Conservation (phyloP, 768 basidiomycete genomes). For the Pulveroboletus sp. region DNA sequence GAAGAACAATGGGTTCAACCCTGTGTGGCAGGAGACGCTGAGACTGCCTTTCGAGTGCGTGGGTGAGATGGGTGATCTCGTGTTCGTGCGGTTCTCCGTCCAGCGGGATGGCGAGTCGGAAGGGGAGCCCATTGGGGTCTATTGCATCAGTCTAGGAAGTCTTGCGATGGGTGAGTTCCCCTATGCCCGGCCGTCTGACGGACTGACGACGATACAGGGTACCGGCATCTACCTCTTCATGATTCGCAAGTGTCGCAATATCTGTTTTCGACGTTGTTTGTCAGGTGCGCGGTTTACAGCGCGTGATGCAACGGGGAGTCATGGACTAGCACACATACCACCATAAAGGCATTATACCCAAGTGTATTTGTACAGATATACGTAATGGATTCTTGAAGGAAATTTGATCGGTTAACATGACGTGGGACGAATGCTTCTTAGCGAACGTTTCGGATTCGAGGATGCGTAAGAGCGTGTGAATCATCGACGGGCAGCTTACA, state of each 20-base stretch:
- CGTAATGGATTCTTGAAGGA: no score
- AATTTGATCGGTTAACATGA: no score
- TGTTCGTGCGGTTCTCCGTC: conserved; percentile 80
- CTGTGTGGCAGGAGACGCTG: conserved; percentile 72
- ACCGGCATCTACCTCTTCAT: conserved; percentile 84
- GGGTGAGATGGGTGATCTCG: conserved; percentile 73
- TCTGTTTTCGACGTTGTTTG: conserved; percentile 91
- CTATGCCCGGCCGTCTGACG: background rate
- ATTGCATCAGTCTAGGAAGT: conserved; percentile 68
- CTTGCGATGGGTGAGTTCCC: conserved; percentile 62
- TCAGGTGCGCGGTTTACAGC: conserved; percentile 52
- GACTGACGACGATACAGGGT: conserved; percentile 47
- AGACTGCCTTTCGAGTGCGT: conserved; percentile 72
- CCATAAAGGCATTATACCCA: no score
- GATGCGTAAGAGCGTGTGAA: no score
- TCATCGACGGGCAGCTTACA: no score
- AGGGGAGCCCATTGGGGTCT: conserved; percentile 64
- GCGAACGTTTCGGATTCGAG: no score
- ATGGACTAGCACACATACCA: no score
- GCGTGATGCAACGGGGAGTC: no score
- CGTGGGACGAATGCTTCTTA: no score
- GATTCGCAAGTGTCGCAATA: conserved; percentile 85
- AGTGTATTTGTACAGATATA: no score
- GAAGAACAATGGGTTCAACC: conserved; percentile 91
- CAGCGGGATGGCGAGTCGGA: conserved; percentile 60